phyloP scores from a whole-genome alignment of 768 basidiomycete genomes.

The Tricholoma saponaceum region DNA sequence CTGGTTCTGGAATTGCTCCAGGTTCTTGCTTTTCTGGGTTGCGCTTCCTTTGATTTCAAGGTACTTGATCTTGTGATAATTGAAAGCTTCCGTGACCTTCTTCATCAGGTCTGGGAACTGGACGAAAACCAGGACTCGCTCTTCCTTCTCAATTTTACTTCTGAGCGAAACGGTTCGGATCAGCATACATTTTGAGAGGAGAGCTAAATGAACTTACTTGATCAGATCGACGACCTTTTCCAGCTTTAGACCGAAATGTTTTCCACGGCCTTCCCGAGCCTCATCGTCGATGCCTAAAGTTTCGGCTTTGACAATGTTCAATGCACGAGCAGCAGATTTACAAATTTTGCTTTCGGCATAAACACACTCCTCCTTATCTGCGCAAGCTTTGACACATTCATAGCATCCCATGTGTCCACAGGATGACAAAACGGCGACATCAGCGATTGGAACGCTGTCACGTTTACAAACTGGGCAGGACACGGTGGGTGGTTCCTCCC shows the following conservation, averaged over 20 bases:
- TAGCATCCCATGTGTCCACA: conserved; percentile 89
- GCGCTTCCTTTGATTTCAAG: conserved; percentile 81
- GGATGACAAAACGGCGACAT: conserved; percentile 83
- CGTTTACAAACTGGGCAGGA: conserved; percentile 61
- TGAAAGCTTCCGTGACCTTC: conserved; percentile 84
- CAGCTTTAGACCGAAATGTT: conserved; percentile 79
- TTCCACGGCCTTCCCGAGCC: conserved; percentile 64
- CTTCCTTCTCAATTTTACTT: conserved; percentile 63
- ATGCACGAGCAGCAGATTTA: conserved; percentile 70
- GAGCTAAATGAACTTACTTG: conserved; percentile 43
- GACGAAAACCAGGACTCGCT: conserved; percentile 90
- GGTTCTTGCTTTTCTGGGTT: conserved; percentile 70
- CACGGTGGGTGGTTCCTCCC: conserved; percentile 52
- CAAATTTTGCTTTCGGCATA: conserved; percentile 67
- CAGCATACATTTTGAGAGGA: conserved; percentile 2
- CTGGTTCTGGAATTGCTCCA: conserved; percentile 83
- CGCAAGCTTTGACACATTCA: conserved; percentile 66
- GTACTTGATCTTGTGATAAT: conserved; percentile 65
- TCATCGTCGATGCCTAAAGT: conserved; percentile 79
- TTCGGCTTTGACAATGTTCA: conserved; percentile 80
- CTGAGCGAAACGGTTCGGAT: conserved; percentile 29
- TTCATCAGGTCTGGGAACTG: conserved; percentile 93
- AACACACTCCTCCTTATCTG: conserved; percentile 79
- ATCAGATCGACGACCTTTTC: conserved; percentile 74
- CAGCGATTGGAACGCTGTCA: conserved; percentile 52